These are phyloP conservation scores for Geotrichum europaeum DNA, from an alignment of 1,139 yeast species.

Conservation along the genomic window DNA sequence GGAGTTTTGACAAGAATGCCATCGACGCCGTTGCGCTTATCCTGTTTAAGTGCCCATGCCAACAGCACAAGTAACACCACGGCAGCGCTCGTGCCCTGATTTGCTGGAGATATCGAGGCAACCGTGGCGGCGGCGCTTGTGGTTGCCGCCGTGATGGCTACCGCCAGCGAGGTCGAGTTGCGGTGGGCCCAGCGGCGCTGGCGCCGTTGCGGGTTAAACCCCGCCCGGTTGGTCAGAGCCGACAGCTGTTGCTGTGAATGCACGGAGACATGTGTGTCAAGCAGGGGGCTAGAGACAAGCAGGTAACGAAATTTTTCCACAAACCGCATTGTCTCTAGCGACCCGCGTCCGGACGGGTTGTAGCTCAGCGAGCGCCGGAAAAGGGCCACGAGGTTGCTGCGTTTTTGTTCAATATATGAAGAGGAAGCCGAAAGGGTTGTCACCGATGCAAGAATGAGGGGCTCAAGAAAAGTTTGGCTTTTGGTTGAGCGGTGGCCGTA, in stretches of 20 bases:
- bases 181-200: not conserved
- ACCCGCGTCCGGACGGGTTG: constrained; percentile 31
- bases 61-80: constrained; percentile 34
- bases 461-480: constrained; percentile 19
- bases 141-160: not conserved
- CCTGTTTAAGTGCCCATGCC: constrained; percentile 25
- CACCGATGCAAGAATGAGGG: constrained; percentile 23
- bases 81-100: constrained; percentile 33
- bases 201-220: not conserved
- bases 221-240: constrained; percentile 7
- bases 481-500: constrained; percentile 1
- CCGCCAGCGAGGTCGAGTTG: not conserved
- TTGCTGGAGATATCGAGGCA: not conserved
- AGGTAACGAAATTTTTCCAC: constrained; percentile 43
- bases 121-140: not conserved
- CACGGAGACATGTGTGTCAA: constrained; percentile 31
- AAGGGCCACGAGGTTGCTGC: constrained; percentile 24
- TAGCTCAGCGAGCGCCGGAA: constrained; percentile 28
- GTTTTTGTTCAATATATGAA: constrained; percentile 21
- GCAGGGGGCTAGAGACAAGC: constrained; percentile 40
- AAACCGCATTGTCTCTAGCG: constrained; percentile 35
- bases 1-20: not conserved
- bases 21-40: constrained; percentile 7
- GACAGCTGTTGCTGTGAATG: constrained; percentile 14
- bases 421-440: constrained; percentile 13